A percentile compares a stretch with the other conserved stretches of the same genome.
Conservation (phyloP, 495 filamentous ascomycete species). For the Polyplosphaeria fusca region DNA sequence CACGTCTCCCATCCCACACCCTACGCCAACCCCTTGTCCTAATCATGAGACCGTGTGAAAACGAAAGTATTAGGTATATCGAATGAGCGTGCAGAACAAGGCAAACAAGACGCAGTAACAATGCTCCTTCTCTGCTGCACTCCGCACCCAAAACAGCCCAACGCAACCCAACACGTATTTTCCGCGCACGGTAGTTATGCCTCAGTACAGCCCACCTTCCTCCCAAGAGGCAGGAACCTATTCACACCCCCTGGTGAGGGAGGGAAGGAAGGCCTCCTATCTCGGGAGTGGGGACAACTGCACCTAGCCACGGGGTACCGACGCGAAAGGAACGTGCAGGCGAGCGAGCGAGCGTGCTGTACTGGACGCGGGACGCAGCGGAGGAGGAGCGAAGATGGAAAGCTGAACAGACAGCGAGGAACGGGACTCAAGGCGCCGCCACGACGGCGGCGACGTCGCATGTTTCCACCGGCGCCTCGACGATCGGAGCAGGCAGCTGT, state of each 20-base stretch:
- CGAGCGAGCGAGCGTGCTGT: background rate
- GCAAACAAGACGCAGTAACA: background rate
- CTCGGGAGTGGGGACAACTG: constrained; percentile 27
- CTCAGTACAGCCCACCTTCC: constrained; percentile 24
- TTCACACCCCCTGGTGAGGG: constrained; percentile 5
- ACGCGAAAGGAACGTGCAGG: background rate
- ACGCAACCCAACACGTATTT: background rate
- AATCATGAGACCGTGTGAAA: background rate
- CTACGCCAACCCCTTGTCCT: background rate
- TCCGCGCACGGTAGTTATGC: background rate
- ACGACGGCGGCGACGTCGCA: background rate
- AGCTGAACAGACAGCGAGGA: background rate
- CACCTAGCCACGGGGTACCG: background rate
- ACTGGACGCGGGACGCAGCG: background rate
- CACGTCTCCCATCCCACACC: background rate
- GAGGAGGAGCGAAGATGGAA: background rate
- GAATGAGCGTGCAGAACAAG: background rate
- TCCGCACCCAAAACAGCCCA: background rate
- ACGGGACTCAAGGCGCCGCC: background rate
- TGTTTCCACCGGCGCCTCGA: background rate
- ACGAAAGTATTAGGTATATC: background rate
- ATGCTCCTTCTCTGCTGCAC: background rate
- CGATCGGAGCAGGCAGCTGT: background rate
- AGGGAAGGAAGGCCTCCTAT: constrained; percentile 24
- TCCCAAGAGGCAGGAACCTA: constrained; percentile 16